A percentile compares a stretch with the other conserved stretches of the same genome.
Conservation (phyloP, 2,329 filamentous ascomycete genomes). For the Fusarium sterilihyphosum region DNA sequence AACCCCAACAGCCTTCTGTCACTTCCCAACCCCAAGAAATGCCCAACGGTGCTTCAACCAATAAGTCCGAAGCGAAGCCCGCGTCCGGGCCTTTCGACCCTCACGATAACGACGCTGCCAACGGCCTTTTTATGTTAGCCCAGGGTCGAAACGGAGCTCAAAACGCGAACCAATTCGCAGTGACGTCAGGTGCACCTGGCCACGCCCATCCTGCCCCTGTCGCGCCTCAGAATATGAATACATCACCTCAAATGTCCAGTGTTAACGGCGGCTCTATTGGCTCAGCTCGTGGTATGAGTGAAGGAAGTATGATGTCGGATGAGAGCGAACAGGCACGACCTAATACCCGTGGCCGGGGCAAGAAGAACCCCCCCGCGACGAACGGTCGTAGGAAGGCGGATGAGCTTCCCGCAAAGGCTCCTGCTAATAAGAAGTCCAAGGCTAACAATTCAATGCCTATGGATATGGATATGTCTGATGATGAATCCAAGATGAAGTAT, state of each 20-base stretch:
- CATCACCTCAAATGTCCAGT: slow-evolving; percentile 61
- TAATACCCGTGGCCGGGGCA: slow-evolving; percentile 72
- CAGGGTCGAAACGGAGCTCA: slow-evolving; percentile 70
- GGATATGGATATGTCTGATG: slow-evolving; percentile 64
- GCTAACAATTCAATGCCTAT: slow-evolving; percentile 39
- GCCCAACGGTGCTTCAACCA: slow-evolving; percentile 50
- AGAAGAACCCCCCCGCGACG: slow-evolving; percentile 66
- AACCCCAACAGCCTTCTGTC: slow-evolving; percentile 36
- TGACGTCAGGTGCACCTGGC: slow-evolving; percentile 56
- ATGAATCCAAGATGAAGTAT: slow-evolving; percentile 54
- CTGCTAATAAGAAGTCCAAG: slow-evolving; percentile 77
- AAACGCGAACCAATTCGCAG: slow-evolving; percentile 59
- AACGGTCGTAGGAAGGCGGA: slow-evolving; percentile 86
- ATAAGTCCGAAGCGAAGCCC: slow-evolving; percentile 62
- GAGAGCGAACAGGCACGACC: slow-evolving; percentile 76
- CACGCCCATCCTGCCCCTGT: slow-evolving; percentile 60
- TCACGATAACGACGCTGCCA: slow-evolving; percentile 94
- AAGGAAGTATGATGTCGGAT: slow-evolving; percentile 77
- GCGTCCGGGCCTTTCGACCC: slow-evolving; percentile 78
- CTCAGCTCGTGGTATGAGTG: slow-evolving; percentile 69
- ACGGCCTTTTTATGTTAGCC: slow-evolving; percentile 91
- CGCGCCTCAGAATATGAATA: slow-evolving; percentile 50
- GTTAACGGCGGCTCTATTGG: slow-evolving; percentile 58
- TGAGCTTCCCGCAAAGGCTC: slow-evolving; percentile 68
- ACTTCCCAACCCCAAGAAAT: slow-evolving; percentile 67